Conservation (phyloP, 2,329 filamentous ascomycete genomes). For the Pestalotiopsis sp. region DNA sequence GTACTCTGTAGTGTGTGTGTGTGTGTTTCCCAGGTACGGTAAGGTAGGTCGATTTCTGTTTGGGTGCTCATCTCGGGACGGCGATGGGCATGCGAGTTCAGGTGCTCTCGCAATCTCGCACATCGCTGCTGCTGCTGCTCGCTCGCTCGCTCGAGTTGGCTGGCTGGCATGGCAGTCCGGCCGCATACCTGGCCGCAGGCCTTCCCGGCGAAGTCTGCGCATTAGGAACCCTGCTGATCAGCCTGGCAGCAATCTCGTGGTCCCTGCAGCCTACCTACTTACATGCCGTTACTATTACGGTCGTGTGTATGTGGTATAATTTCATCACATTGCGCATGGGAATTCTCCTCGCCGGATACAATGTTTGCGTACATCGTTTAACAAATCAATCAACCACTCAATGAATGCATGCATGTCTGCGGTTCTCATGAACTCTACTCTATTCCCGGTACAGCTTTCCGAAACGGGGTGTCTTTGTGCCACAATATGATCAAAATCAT, state of each 20-base stretch:
- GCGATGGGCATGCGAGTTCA: background rate
- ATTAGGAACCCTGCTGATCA: background rate
- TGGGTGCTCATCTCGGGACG: background rate
- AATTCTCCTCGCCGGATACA: background rate
- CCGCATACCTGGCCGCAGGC: constrained; percentile 29
- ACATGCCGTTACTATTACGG: constrained; percentile 26
- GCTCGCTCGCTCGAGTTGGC: background rate
- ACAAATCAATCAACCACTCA: background rate
- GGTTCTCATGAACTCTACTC: constrained; percentile 26
- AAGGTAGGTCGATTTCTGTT: background rate
- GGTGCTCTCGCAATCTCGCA: constrained; percentile 22
- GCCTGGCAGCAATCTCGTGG: constrained; percentile 23
- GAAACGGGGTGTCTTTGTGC: background rate
- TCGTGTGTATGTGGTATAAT: background rate
- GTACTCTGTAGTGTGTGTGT: constrained; percentile 21
- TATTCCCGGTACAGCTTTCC: background rate
- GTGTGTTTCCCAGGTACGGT: too few relatives aligned
- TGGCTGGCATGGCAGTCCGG: constrained; percentile 16
- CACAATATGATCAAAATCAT: background rate
- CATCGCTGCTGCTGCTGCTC: background rate
- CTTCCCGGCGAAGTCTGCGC: background rate
- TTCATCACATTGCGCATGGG: background rate
- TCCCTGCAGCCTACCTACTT: constrained; percentile 26
- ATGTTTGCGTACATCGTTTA: background rate
- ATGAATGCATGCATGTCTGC: constrained; percentile 17